Base-by-base conservation (phyloP, 352 stramenopile species). In the Pythium chondricola region DNA sequence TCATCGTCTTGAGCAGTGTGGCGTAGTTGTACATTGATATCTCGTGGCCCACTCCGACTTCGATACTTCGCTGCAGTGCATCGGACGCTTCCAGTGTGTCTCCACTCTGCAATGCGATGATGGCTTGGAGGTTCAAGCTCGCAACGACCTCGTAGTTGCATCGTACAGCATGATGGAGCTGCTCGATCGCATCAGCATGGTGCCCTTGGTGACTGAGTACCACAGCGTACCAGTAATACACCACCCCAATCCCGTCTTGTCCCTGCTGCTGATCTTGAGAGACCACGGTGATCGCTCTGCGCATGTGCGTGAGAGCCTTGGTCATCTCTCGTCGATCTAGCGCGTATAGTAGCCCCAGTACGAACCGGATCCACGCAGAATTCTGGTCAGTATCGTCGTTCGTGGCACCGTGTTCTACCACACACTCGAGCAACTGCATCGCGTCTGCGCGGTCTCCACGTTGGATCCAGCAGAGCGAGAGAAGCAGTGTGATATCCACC, bases 21-120 rank as follows among this genome's bases (percentile, higher is more conserved):
- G 76, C 71, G 38, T 89, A 87, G 52, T 93, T 87, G 42, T 83
- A 80, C 37, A 92, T 58, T 9, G 75, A 66, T 9, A 48, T 40
- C 0, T 60, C 60, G n/a, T 83, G 55, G 9, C 56, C 56, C 42
- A 66, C 64, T 11, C 89, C 69, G 17, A 91, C 61, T 31, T 77
- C 69, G 27, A 93, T 43, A n/a, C 65, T 56, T 5, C 74, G 66
- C 45, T 85, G 65, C 42, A 93, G 56, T 10, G 70, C 50, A 27
- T 67, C 51, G 0, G 66, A 56, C 1, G 76, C 74, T 16, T 69
- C 62, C 29, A 74, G 49, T 7, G 61, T 52, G 40, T 89, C 72
- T 3, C 33, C 37, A 7, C 16, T 33, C 27, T 73, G 50, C 5
- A 87, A 11, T 21, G 64, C 60, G 2, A 74, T 6, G 37, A 81